Conservation (phyloP, 306 rosid species). For the Biancaea sappan region DNA sequence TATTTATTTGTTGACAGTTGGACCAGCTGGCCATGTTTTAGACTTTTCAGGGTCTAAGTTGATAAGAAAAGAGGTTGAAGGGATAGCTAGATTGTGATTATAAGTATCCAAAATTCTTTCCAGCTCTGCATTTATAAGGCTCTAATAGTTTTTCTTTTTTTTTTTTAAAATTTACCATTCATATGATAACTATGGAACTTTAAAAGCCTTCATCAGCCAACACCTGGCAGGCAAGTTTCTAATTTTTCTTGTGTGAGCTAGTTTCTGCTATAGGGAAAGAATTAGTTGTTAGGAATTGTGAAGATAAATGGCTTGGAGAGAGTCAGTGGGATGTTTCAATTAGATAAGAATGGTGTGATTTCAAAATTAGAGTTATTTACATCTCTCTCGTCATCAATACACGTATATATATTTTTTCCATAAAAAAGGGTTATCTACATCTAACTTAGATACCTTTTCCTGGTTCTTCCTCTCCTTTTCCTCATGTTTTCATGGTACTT, state of each 20-base stretch:
- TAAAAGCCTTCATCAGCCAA: neutral
- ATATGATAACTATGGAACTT: neutral
- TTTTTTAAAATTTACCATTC: neutral
- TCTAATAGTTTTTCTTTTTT: neutral
- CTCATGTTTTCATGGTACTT: neutral
- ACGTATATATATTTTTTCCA: too few species aligned
- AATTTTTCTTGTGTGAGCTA: neutral
- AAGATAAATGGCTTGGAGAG: conserved; percentile 11
- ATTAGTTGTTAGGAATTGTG: neutral
- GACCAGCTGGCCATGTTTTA: neutral
- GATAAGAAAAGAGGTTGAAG: neutral
- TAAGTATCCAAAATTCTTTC: neutral
- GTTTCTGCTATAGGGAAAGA: neutral
- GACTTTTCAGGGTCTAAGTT: neutral
- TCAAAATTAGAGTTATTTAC: neutral
- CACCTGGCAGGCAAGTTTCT: neutral
- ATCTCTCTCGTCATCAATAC: too few species aligned
- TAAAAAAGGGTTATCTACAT: neutral
- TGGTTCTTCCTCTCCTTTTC: neutral
- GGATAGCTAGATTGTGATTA: neutral
- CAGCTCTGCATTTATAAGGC: neutral
- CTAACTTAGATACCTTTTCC: neutral
- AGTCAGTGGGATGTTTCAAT: neutral
- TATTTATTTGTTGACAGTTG: neutral
- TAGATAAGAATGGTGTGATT: neutral